Evolutionary conservation across 1,284 basidiomycete species (phyloP), one percentile per base, ranked within the genome.

Genomic region (Heliocybe sulcata): DNA sequence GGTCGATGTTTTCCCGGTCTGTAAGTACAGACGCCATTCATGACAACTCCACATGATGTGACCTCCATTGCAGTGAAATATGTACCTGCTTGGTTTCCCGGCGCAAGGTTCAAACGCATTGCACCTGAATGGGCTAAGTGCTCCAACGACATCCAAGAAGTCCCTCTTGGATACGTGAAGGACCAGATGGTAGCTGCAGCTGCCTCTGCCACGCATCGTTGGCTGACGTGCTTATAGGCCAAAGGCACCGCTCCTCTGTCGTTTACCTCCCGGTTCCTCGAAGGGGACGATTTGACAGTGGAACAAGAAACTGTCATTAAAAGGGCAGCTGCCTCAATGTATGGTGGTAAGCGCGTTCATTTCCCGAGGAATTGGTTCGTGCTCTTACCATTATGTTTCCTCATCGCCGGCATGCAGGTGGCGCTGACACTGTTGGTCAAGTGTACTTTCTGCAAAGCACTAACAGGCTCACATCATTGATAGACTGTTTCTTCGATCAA

Each of bases 51-150:
- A 3, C 31, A 12, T 33, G 42, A 29, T 12, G 6, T 54, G 4
- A 11, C 16, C 50, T 19, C n/a, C 16, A 35, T 26, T 35, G 9
- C 42, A 61, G 56, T 66, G 51, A 54, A 56, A 12, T 56, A 60
- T 52, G 53, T 66, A 19, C 66, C 66, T 9, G 35, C 58, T 23
- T 65, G 66, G 61, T 56, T 66, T 25, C 66, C 66, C 11, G 66
- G 66, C 22, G 63, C 60, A n/a, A 55, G 56, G 12, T 67, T 65
- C 55, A 58, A 64, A 47, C 56, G 56, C 22, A 48, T 62, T 26
- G 63, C 58, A 8, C 50, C 50, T 0, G 55, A 58, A 35, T 63
- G 60, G 58, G 35, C 52, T 16, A 45, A 58, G 33, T 54, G 54
- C 6, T 55, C 62, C 51, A 52, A 59, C 31, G 58, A 58, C 31